Evolutionary conservation across 176 grass and related monocot species (phyloP), one percentile per base, ranked within the genome.

Genomic region (Hordeum vulgare): DNA sequence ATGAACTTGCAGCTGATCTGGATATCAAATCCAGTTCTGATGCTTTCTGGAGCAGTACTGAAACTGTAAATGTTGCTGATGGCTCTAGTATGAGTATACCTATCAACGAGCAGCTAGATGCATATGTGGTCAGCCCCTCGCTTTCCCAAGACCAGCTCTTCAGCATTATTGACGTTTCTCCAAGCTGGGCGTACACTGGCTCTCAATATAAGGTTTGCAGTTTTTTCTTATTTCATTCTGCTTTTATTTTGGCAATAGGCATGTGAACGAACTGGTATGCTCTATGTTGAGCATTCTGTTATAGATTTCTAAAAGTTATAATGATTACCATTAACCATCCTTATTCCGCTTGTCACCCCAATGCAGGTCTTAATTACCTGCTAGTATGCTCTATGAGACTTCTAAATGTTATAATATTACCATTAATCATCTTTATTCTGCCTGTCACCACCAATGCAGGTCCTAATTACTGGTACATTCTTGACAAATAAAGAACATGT

Each of bases 101-200:
- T 84, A 92, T 85, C 57, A 90, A 84, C 18, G 96, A 98, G 31
- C 93, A 88, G 29, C 85, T 98, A 56, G 91, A 93, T 88, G 81
- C 89, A 83, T 91, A 83, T 44, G 88, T 81, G 70, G 87, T 98
- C 57, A 98, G 89, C 51, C 96, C 96, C 24, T 95, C 96, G 9
- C 89, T 98, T 86, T 94, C 93, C 21, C 85, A 95, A 90, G 93
- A 98, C 23, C 96, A 98, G 82, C 89, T 98, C 77, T 99, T 99
- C 81, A 99, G 97, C 83, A 99, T 99, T 58, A 96, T 99, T 81
- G 89, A 96, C 80, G 92, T 96, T 86, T 96, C 97, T 39, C 97
- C 97, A 83, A 94, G 87, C 78, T 99, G 94, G 84, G 88, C 88
- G 60, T 85, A 80, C 47, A 45, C 85, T 81, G 88, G 75, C 37